Conservation (phyloP, 169 alveolate genomes). For the Neospora caninum region DNA sequence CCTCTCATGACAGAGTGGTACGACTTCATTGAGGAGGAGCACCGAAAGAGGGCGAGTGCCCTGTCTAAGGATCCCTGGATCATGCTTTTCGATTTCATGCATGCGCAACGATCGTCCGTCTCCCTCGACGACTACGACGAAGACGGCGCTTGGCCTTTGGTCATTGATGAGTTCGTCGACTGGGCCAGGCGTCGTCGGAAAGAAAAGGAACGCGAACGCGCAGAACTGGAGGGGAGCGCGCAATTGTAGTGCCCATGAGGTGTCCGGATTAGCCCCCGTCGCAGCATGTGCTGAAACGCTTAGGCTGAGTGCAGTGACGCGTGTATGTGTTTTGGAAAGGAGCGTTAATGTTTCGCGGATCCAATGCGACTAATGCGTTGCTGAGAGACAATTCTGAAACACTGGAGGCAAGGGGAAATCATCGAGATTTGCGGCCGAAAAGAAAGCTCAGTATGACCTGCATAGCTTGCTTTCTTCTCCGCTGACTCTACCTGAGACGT, state of each 20-base stretch:
- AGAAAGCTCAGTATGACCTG: no score
- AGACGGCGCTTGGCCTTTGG: constrained; percentile 62
- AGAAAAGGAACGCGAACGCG: not conserved
- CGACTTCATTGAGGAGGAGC: constrained; percentile 23
- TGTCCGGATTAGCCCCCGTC: no score
- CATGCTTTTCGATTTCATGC: constrained; percentile 45
- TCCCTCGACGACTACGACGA: constrained; percentile 47
- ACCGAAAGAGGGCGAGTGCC: not conserved
- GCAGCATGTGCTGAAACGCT: no score
- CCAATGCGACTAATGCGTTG: no score
- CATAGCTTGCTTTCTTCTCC: no score
- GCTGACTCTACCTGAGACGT: no score
- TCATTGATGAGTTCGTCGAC: constrained; percentile 52
- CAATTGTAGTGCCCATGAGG: not conserved
- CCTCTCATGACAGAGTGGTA: constrained; percentile 7
- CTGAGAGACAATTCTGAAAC: no score
- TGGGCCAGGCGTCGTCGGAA: constrained; percentile 38
- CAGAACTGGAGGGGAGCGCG: not conserved
- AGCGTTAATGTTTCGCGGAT: no score
- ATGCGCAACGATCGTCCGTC: not conserved
- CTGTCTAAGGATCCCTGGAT: constrained; percentile 41
- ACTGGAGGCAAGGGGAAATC: no score
- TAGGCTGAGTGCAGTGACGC: no score
- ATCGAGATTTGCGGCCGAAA: no score
- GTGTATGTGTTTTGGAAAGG: no score